phyloP scores from a whole-genome alignment of 495 filamentous ascomycete species.

The Penicillium paxilli region DNA sequence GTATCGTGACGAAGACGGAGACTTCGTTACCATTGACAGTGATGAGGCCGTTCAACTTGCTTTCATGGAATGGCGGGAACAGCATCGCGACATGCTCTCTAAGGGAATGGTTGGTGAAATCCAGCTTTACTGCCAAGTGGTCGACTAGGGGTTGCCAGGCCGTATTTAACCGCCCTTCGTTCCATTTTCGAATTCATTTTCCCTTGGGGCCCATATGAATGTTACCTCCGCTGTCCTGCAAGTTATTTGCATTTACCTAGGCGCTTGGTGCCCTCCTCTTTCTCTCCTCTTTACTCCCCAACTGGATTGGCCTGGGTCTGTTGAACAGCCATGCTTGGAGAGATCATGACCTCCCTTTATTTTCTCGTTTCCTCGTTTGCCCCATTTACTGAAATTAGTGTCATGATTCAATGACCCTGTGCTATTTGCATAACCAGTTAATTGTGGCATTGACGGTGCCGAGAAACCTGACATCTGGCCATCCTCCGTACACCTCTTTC shows the following conservation, averaged over 20 bases:
- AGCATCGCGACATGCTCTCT: conserved; percentile 61
- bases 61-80: conserved; percentile 88
- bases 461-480: neutral
- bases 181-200: conserved; percentile 7
- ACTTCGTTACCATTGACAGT: conserved; percentile 87
- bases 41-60: conserved; percentile 95
- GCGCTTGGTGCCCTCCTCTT: conserved; percentile 13
- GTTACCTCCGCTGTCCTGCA: conserved; percentile 1
- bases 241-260: conserved; percentile 18
- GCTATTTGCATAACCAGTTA: conserved; percentile 24
- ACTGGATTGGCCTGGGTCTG: conserved; percentile 36
- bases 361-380: conserved; percentile 15
- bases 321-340: conserved; percentile 21
- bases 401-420: too few species aligned
- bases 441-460: conserved; percentile 20
- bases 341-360: conserved; percentile 17
- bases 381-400: too few species aligned
- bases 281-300: conserved; percentile 14
- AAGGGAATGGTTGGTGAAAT: conserved; percentile 78
- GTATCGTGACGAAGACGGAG: conserved; percentile 90
- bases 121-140: conserved; percentile 68
- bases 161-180: too few species aligned
- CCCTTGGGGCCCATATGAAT: conserved; percentile 6
- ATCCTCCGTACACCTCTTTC: neutral
- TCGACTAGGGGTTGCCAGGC: conserved; percentile 30